Conservation (phyloP, 2,329 filamentous ascomycete genomes). For the Ascochyta clinopodiicola region DNA sequence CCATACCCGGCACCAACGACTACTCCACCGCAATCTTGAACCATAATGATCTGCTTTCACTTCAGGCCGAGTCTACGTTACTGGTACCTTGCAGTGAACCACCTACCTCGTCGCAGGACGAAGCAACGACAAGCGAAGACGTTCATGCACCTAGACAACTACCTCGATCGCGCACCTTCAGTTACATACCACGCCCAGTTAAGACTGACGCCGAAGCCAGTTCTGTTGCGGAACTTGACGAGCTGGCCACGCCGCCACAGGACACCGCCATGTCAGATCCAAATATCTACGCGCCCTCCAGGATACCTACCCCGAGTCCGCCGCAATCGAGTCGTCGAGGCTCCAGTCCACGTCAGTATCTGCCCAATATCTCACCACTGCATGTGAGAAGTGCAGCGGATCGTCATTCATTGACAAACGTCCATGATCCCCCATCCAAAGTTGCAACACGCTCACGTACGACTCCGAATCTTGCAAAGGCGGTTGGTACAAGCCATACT, state of each 20-base stretch:
- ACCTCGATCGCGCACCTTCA: constrained; percentile 41
- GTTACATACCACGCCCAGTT: constrained; percentile 40
- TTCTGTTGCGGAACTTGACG: constrained; percentile 6
- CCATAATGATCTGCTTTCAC: constrained; percentile 20
- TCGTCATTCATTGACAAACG: constrained; percentile 21
- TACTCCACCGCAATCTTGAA: constrained; percentile 3
- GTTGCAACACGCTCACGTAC: constrained; percentile 36
- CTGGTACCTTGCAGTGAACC: not conserved
- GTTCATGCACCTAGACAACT: constrained; percentile 28
- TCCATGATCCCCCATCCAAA: constrained; percentile 20
- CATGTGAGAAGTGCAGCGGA: constrained; percentile 28
- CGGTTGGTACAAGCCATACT: constrained; percentile 15
- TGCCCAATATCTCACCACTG: constrained; percentile 18
- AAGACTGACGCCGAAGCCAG: constrained; percentile 18
- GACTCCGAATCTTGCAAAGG: constrained; percentile 38
- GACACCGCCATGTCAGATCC: constrained; percentile 10
- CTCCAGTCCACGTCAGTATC: constrained; percentile 39
- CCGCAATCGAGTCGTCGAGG: constrained; percentile 23
- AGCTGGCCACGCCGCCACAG: constrained; percentile 9
- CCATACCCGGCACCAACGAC: constrained; percentile 14
- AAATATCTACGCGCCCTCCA: constrained; percentile 22
- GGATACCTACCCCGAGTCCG: constrained; percentile 41
- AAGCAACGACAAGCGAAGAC: not conserved
- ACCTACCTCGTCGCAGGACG: not conserved
- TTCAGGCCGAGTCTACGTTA: constrained; percentile 5